These are phyloP conservation scores for Pyrus bretschneideri DNA, from an alignment of 306 rosid genomes.

Conservation along the genomic window DNA sequence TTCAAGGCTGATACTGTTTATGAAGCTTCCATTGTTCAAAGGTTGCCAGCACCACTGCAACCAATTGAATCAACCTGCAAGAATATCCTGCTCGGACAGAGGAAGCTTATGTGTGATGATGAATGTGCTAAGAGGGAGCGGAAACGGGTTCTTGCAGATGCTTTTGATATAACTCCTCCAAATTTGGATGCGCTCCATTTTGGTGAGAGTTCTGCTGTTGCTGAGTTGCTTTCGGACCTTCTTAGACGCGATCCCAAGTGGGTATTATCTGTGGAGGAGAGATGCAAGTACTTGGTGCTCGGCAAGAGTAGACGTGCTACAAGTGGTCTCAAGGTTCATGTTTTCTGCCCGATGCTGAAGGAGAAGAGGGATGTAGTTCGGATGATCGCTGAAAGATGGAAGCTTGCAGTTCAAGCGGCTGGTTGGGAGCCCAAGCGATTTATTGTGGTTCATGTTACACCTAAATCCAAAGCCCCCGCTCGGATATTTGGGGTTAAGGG, in stretches of 20 bases:
- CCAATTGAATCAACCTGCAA: slow-evolving; percentile 55
- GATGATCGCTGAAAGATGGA: slow-evolving; percentile 87
- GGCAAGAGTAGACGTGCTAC: slow-evolving; percentile 64
- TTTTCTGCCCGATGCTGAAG: slow-evolving; percentile 79
- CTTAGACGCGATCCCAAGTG: slow-evolving; percentile 79
- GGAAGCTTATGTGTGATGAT: slow-evolving; percentile 81
- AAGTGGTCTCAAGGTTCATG: slow-evolving; percentile 65
- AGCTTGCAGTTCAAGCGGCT: slow-evolving; percentile 60
- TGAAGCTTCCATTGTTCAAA: slow-evolving; percentile 67
- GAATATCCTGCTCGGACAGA: slow-evolving; percentile 71
- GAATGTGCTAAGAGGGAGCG: slow-evolving; percentile 90
- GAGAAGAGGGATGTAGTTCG: slow-evolving; percentile 82
- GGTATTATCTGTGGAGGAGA: slow-evolving; percentile 89
- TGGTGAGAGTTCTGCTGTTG: slow-evolving; percentile 50
- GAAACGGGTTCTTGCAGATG: slow-evolving; percentile 86
- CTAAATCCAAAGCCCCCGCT: slow-evolving; percentile 72
- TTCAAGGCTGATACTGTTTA: slow-evolving; percentile 54
- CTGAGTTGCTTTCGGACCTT: slow-evolving; percentile 61
- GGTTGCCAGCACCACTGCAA: slow-evolving; percentile 64
- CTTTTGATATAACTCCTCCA: slow-evolving; percentile 64
- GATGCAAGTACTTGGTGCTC: slow-evolving; percentile 79
- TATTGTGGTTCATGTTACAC: slow-evolving; percentile 59
- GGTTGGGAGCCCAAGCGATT: slow-evolving; percentile 98
- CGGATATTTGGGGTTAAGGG: slow-evolving; percentile 81
- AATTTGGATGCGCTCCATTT: slow-evolving; percentile 81